A percentile compares a stretch with the other conserved stretches of the same genome.
Evolutionary conservation across 495 filamentous ascomycete species (phyloP).

Genomic region (Bryoglossum gracile): DNA sequence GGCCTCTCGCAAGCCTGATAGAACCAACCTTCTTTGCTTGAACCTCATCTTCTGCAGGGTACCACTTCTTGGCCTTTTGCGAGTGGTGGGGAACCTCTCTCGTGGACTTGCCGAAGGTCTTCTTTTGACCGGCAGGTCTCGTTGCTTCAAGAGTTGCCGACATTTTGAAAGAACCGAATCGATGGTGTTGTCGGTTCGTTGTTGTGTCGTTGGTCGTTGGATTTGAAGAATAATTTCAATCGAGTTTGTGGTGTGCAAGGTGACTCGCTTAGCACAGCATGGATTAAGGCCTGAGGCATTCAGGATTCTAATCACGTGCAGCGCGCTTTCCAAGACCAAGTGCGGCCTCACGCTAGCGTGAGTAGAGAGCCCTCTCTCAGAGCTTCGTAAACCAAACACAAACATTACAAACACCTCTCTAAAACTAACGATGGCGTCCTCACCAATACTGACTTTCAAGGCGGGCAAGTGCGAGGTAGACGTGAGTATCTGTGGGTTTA

Average conservation of each 20-base stretch:
- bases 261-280: no score
- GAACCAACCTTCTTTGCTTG: conserved; percentile 85
- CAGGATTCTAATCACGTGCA: conserved; percentile 5
- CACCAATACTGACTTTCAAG: conserved; percentile 92
- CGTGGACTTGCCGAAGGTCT: conserved; percentile 97
- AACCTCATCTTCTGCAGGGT: conserved; percentile 89
- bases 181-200: conserved; percentile 22
- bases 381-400: conserved; percentile 14
- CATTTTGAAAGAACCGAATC: conserved; percentile 44
- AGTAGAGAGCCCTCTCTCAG: conserved; percentile 6
- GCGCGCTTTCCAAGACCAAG: background rate
- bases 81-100: conserved; percentile 74
- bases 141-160: conserved; percentile 41
- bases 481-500: conserved; percentile 39
- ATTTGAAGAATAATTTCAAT: no score
- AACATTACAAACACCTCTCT: conserved; percentile 2
- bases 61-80: conserved; percentile 98
- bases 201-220: conserved; percentile 23
- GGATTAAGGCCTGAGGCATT: no score
- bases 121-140: conserved; percentile 54
- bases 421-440: conserved; percentile 58
- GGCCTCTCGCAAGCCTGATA: background rate
- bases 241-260: no score
- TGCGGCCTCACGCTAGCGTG: no score
- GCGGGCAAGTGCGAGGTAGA: conserved; percentile 84